Evolutionary conservation across 768 basidiomycete species (phyloP), one percentile per base, ranked within the genome.

Genomic region (Tricholoma hemisulphureum): DNA sequence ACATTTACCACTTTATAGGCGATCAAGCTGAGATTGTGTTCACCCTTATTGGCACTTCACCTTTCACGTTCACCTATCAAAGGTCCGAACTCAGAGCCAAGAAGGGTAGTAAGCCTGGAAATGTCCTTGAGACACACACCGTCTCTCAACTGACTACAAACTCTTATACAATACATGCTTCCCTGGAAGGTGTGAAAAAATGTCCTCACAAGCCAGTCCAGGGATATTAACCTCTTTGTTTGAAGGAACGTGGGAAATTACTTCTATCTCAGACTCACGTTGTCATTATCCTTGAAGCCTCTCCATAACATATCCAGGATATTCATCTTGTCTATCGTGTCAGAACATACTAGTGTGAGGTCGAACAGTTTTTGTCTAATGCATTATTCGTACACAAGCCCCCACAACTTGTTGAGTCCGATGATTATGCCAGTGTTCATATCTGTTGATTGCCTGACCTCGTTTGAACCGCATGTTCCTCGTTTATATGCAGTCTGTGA

Each of bases 11-110:
- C 2, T 14, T 21, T 10, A 61, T 60, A 92, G 91, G 92, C 53
- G 92, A 94, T 67, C 90, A 97, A 77, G 95, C 96, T n/a, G 92
- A 95, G 72, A 97, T 99, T 58, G 74, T 88, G 39, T 97, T 99
- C 72, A 87, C 87, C 2, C 82, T 99, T 53, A 79, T 87, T 29
- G 97, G 97, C 46, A 89, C 91, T 67, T 89, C 97, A 16, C 97
- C 97, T 0, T 99, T 98, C 75, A 89, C 94, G 1, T 98, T 99
- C 73, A 95, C 94, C 0, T 95, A 95, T 72, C 91, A 93, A 69
- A 83, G 93, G 45, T 82, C 91, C 2, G 92, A 93, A 71, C 79
- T 85, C n/a, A 80, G 78, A 50, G 70, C 76, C 5, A 84, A 81
- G 74, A 90, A 89, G 68, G 87, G 87, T 26, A 81, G 82, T 50